Base-by-base conservation (phyloP, 345 rosid genomes). In the Populus nigra region DNA sequence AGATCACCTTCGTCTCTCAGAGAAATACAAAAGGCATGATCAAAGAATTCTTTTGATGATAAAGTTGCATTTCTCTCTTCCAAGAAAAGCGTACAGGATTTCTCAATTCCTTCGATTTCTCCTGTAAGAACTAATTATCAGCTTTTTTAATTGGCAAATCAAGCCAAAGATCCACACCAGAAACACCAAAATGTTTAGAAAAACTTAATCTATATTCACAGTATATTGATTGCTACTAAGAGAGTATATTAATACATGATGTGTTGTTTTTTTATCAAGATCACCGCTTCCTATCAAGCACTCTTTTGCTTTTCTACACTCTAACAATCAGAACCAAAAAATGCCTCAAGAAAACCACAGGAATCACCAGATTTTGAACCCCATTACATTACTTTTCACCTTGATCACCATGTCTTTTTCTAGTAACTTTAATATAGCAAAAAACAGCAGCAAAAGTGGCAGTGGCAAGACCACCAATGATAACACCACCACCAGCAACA, bases 401-500 rank as follows among this genome's bases (percentile, higher is more conserved):
- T n/a, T 57, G 29, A 76, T 53, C 39, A 22, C 47, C 79, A 33
- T 80, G 77, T 47, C 73, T 85, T 77, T 70, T 89, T 68, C 91
- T 80, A 7, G 94, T 91, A 65, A 91, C 92, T 59, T 92, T 76
- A 43, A 91, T 89, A 85, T 91, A 91, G 72, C 88, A 84, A 66
- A 89, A 85, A 45, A 91, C 90, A 41, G 89, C 94, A 0, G 89
- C 91, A 79, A 89, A 89, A 75, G 84, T 69, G 43, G 82, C 90
- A 68, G 94, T 91, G 53, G 83, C 81, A 50, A 91, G 89, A 22
- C 94, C 94, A 55, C 91, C 94, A 31, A 89, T 82, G 72, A 91
- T 89, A 38, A 91, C 88, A 17, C 91, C 92, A 9, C 94, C 94
- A 43, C 88, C 94, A 8, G 91, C 91, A 68, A 83, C 79, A 1